Evolutionary conservation across 306 rosid genomes (phyloP).

Genomic region (Coriaria nepalensis): DNA sequence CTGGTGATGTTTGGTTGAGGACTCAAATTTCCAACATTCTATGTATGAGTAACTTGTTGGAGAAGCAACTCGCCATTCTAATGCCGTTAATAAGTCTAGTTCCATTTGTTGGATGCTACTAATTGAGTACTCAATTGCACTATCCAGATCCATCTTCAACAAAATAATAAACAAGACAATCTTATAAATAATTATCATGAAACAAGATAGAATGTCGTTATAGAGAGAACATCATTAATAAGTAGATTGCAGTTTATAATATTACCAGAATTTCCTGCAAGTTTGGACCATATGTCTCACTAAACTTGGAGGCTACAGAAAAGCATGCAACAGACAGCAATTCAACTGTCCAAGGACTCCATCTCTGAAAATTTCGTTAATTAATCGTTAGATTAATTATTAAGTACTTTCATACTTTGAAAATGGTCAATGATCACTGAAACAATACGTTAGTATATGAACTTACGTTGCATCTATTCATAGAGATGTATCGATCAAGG

Average conservation of each 20-base stretch:
- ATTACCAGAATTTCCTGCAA: slow-evolving; percentile 35
- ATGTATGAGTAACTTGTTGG: slow-evolving; percentile 26
- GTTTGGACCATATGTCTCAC: slow-evolving; percentile 22
- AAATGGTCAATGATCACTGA: too few relatives aligned
- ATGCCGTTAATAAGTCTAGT: slow-evolving; percentile 25
- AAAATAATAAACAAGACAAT: neutral
- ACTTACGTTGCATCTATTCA: slow-evolving; percentile 30
- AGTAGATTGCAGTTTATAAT: too few relatives aligned
- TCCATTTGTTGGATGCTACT: slow-evolving; percentile 31
- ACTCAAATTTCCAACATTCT: slow-evolving; percentile 15
- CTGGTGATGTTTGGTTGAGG: slow-evolving; percentile 13
- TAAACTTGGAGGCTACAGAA: slow-evolving; percentile 43
- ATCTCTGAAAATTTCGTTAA: slow-evolving; percentile 26
- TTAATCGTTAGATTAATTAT: too few relatives aligned
- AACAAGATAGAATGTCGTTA: neutral
- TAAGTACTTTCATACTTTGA: too few relatives aligned
- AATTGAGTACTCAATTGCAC: slow-evolving; percentile 10
- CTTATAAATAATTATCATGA: neutral
- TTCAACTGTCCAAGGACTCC: slow-evolving; percentile 45
- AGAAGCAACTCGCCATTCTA: slow-evolving; percentile 34
- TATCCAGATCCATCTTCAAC: slow-evolving; percentile 27
- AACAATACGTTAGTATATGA: too few relatives aligned
- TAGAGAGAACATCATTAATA: too few relatives aligned
- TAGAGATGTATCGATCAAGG: slow-evolving; percentile 38
- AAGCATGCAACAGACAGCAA: slow-evolving; percentile 36